These are phyloP conservation scores for Saitozyma sp. DNA, from an alignment of 768 basidiomycete species.

Conservation along the genomic window DNA sequence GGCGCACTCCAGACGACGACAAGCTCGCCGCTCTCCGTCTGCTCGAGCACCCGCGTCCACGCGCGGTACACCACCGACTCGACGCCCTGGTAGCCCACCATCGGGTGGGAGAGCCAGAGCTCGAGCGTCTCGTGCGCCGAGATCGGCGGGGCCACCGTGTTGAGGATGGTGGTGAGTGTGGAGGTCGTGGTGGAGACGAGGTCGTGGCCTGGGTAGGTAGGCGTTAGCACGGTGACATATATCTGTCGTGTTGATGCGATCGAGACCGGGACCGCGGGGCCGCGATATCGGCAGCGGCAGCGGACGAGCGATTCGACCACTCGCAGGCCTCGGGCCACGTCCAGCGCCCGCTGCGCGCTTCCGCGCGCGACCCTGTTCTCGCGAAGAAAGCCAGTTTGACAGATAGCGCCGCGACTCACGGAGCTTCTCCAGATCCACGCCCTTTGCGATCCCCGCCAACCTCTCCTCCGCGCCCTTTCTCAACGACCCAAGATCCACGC, in stretches of 20 bases:
- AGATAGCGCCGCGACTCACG: slow-evolving; percentile 57
- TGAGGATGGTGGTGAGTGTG: slow-evolving; percentile 85
- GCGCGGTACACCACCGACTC: slow-evolving; percentile 91
- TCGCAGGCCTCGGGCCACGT: neutral
- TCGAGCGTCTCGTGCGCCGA: slow-evolving; percentile 97
- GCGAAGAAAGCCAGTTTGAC: neutral
- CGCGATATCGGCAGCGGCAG: neutral
- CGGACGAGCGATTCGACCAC: neutral
- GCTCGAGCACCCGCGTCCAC: slow-evolving; percentile 53
- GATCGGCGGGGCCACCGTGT: slow-evolving; percentile 96
- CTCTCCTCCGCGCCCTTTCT: slow-evolving; percentile 43
- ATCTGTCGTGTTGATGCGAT: neutral
- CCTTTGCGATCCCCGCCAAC: slow-evolving; percentile 62
- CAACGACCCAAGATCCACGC: slow-evolving; percentile 60
- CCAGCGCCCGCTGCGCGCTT: no score
- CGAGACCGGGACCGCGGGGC: neutral
- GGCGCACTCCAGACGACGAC: slow-evolving; percentile 42
- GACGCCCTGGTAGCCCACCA: slow-evolving; percentile 93
- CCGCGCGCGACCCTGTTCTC: no score
- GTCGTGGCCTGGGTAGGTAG: slow-evolving; percentile 67
- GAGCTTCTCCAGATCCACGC: slow-evolving; percentile 84
- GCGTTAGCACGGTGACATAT: slow-evolving; percentile 9
- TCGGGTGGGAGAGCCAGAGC: slow-evolving; percentile 92
- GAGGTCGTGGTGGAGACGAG: slow-evolving; percentile 84
- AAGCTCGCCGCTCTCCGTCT: slow-evolving; percentile 47